phyloP scores from a whole-genome alignment of 192 early-diverging fungal genomes.

The Haplosporangium gracile region DNA sequence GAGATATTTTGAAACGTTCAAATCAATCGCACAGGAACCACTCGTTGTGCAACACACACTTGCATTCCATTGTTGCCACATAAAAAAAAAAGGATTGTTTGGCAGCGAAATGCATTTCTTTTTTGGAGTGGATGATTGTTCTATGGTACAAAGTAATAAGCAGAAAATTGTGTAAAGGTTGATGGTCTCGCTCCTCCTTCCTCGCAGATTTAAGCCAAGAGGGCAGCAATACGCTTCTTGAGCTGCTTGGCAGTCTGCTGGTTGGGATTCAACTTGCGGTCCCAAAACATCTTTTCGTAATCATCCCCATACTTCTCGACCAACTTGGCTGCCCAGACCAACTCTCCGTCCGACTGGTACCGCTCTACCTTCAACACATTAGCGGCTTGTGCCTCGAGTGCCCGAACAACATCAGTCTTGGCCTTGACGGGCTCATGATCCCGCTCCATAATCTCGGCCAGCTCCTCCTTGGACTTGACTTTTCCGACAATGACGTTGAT shows the following conservation, averaged over 20 bases:
- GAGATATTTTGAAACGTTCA: no score
- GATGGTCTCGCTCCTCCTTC: neutral
- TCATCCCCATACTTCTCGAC: slow-evolving; percentile 80
- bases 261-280: slow-evolving; percentile 76
- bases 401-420: slow-evolving; percentile 71
- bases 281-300: slow-evolving; percentile 86
- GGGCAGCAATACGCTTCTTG: slow-evolving; percentile 63
- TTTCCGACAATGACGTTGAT: slow-evolving; percentile 75
- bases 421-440: slow-evolving; percentile 61
- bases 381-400: slow-evolving; percentile 69
- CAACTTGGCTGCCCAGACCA: slow-evolving; percentile 67
- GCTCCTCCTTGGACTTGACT: slow-evolving; percentile 61
- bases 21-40: neutral
- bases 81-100: neutral
- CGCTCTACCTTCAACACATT: slow-evolving; percentile 59
- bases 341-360: slow-evolving; percentile 69
- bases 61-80: neutral
- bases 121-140: neutral
- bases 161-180: neutral
- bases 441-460: slow-evolving; percentile 59
- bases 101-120: neutral
- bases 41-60: no score
- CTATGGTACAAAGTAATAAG: slow-evolving; percentile 9
- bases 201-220: slow-evolving; percentile 27
- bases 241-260: slow-evolving; percentile 77